Percentiles rank a stretch among this genome's conserved stretches.
phyloP scores from a whole-genome alignment of 2,329 filamentous ascomycete species.

The Penicillium fuscoglaucum region DNA sequence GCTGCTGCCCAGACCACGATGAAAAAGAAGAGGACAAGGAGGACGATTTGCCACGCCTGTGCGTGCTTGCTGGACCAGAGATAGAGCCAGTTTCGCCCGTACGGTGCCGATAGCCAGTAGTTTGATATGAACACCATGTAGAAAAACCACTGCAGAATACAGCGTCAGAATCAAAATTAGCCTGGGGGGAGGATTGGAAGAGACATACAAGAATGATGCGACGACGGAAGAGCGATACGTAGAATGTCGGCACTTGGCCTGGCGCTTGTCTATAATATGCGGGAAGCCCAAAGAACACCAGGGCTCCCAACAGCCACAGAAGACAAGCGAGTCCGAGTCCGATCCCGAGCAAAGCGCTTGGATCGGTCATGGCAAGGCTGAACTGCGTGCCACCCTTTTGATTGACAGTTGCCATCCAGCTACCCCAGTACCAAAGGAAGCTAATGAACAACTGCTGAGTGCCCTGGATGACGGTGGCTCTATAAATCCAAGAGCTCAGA shows the following conservation, averaged over 20 bases:
- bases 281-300: conserved; percentile 61
- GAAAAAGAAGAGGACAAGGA: conserved; percentile 52
- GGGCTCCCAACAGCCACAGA: conserved; percentile 56
- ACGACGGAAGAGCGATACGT: conserved; percentile 61
- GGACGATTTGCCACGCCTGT: conserved; percentile 56
- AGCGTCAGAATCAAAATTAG: background rate
- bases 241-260: conserved; percentile 65
- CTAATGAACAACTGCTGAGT: conserved; percentile 66
- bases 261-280: conserved; percentile 66
- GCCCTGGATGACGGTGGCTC: conserved; percentile 65
- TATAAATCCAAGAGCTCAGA: conserved; percentile 63
- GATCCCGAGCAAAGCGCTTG: conserved; percentile 53
- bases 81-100: conserved; percentile 65
- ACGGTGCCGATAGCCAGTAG: conserved; percentile 65
- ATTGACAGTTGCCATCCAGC: conserved; percentile 47
- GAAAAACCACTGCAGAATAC: conserved; percentile 53
- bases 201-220: conserved; percentile 45
- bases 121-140: conserved; percentile 63
- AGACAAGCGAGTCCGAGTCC: conserved; percentile 58
- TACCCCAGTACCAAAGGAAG: conserved; percentile 67
- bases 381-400: conserved; percentile 43
- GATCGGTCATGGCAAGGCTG: conserved; percentile 39
- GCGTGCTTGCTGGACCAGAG: conserved; percentile 60
- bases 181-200: conserved; percentile 32
- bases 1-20: conserved; percentile 57